Evolutionary conservation across 1,284 basidiomycete species (phyloP), one percentile per base, ranked within the genome.

Genomic region (Kalmanozyma brasiliensis): DNA sequence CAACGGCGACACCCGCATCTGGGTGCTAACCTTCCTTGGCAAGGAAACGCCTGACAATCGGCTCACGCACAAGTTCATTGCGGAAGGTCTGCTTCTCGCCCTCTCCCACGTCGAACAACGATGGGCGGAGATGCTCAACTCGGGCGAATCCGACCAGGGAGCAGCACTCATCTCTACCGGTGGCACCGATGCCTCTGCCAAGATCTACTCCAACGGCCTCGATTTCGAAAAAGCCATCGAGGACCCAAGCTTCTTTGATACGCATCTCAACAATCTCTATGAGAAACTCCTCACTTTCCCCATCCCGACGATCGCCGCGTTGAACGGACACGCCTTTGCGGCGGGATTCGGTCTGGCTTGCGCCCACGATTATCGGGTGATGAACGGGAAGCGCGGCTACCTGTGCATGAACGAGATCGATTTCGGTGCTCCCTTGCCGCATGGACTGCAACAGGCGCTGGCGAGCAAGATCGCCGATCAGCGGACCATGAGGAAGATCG

Each of bases 301-400:
- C 8, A 76, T 86, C 52, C 74, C 84, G 38, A 91, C 89, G 5
- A 87, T 96, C 63, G 91, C 92, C 26, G 91, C 92, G 3, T 88
- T 96, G 76, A 95, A 94, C 78, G 94, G 94, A 0, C 94, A 96
- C 79, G 90, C 89, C 55, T 96, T 93, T 80, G 94, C 94, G 3
- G 94, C 87, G 11, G 94, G 89, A 16, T 89, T 92, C 79, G 88
- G 92, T 75, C 84, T 95, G 20, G 87, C 91, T 1, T 84, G 94
- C 47, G 87, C 86, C 4, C 95, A 93, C 81, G 94, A 97, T 82
- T 95, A 92, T 83, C 88, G 94, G 30, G 86, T 96, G 55, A 94
- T 95, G 89, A 90, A 87, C 20, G 90, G 91, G 67, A 90, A 89
- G 43, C 87, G 88, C 66, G 90, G 90, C 10, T 94, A 91, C 89